Evolutionary conservation across 345 rosid genomes (phyloP), one percentile per base, ranked within the genome.

Genomic region (Populus euphratica): DNA sequence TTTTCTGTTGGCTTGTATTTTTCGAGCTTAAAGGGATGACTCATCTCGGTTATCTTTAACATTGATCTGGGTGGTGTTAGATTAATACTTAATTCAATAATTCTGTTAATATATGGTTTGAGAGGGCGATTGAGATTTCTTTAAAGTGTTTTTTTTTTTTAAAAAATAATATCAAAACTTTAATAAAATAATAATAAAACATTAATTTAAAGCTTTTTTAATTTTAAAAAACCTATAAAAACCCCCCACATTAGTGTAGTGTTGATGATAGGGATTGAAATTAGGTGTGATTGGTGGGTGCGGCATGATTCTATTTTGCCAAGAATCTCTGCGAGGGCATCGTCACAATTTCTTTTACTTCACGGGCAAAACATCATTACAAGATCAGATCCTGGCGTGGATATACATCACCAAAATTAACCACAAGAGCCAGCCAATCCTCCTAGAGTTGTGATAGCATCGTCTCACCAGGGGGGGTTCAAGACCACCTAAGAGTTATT

Each of bases 381-480:
- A 41, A 9, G 36, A 33, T 21, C 54, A 16, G 18, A 49, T 49
- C 68, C 9, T 12, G 68, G 33, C 36, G 36, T 27, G 68, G 38
- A 14, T 14, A 64, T 3, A 13, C 68, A 64, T 29, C 16, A 25
- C 23, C 54, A 49, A 47, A 16, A 47, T 4, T 16, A 47, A 13
- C 43, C 43, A 39, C 43, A 39, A 6, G 18, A 9, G 39, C 47
- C 16, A 18, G 39, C 47, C 16, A 18, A 21, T 44, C 9, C 8
- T 44, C 23, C 43, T 25, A 3, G 27, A 41, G 72, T 2, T 4
- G 72, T 12, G 54, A 3, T 38, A 2, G 47, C 67, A 50, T 23
- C 25, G 79, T 76, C 73, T 52, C 78, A 23, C 78, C 78, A 56
- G 25, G 54, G 68, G 59, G 16, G 54, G 36, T 33, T 33, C 36